phyloP scores from a whole-genome alignment of 2,329 filamentous ascomycete genomes.

The Exophiala aquamarina region DNA sequence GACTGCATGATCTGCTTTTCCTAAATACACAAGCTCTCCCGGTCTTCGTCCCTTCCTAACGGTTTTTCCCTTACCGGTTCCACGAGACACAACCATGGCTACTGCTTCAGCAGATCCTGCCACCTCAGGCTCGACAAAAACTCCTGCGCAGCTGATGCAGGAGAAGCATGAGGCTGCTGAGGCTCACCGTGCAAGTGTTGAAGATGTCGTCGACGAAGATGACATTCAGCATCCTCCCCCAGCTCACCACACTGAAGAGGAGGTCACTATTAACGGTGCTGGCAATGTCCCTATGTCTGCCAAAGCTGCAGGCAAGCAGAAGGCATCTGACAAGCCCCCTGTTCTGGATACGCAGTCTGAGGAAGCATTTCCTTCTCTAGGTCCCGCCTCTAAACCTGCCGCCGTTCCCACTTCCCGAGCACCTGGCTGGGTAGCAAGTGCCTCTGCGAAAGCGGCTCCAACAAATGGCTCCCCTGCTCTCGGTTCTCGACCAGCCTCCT shows the following conservation, averaged over 20 bases:
- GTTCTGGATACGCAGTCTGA: constrained; percentile 80
- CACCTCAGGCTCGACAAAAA: constrained; percentile 35
- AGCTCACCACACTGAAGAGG: constrained; percentile 35
- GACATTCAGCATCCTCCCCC: constrained; percentile 60
- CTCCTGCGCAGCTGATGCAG: constrained; percentile 54
- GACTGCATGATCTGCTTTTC: constrained; percentile 15
- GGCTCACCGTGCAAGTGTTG: constrained; percentile 66
- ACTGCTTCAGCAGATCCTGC: constrained; percentile 20
- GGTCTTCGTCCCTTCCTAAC: constrained; percentile 20
- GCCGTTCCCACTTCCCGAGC: constrained; percentile 77
- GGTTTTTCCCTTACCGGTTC: constrained; percentile 20
- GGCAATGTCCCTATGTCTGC: constrained; percentile 55
- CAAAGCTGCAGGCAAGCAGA: constrained; percentile 70
- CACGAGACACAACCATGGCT: constrained; percentile 24
- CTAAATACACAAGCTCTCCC: constrained; percentile 9
- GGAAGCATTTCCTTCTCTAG: constrained; percentile 91
- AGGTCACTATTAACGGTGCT: constrained; percentile 43
- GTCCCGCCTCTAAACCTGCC: constrained; percentile 65
- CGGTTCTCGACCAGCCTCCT: constrained; percentile 45
- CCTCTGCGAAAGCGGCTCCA: constrained; percentile 42
- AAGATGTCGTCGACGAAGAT: constrained; percentile 81
- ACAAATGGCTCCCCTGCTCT: constrained; percentile 56
- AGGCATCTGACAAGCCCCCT: constrained; percentile 45
- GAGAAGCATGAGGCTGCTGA: constrained; percentile 54
- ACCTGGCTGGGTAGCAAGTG: constrained; percentile 49